Evolutionary conservation across 768 basidiomycete species (phyloP).

Genomic region (Rickenella mellea): DNA sequence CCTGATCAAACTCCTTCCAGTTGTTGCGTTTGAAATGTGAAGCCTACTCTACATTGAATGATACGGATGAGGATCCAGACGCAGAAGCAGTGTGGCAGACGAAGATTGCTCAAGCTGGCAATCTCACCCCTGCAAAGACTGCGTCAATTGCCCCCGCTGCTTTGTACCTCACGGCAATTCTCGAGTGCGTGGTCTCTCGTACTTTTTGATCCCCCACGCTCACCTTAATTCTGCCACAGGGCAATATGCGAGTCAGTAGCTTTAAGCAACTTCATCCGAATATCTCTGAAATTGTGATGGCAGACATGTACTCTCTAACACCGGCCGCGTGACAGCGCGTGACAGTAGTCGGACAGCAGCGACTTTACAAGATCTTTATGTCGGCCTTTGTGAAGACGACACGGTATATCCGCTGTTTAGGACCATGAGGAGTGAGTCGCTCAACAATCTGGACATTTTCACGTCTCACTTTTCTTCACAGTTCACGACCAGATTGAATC

Average conservation of each 20-base stretch:
- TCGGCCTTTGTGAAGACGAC: conserved; percentile 86
- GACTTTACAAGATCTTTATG: conserved; percentile 72
- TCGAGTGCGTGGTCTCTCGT: conserved; percentile 60
- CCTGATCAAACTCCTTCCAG: conserved; percentile 24
- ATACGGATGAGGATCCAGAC: conserved; percentile 64
- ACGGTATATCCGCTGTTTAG: conserved; percentile 78
- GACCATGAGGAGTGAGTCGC: conserved; percentile 66
- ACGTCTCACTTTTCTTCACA: conserved; percentile 18
- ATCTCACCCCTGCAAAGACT: conserved; percentile 37
- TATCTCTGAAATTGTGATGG: conserved; percentile 29
- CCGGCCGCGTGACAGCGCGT: conserved; percentile 76
- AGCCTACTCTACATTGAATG: conserved; percentile 78
- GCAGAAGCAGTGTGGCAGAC: conserved; percentile 53
- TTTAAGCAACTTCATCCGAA: conserved; percentile 76
- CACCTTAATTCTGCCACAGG: conserved; percentile 9
- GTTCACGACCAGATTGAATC: conserved; percentile 75
- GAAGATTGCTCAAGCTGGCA: conserved; percentile 41
- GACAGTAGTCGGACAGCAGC: conserved; percentile 76
- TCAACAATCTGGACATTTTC: not conserved
- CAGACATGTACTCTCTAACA: conserved; percentile 78
- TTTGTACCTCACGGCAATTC: conserved; percentile 83
- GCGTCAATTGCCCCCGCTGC: conserved; percentile 71
- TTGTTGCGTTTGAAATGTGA: conserved; percentile 80
- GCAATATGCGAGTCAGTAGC: conserved; percentile 17
- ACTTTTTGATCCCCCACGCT: too few species aligned